These are phyloP conservation scores for Blastobotrys robertii DNA, from an alignment of 805 yeast species.

Conservation along the genomic window DNA sequence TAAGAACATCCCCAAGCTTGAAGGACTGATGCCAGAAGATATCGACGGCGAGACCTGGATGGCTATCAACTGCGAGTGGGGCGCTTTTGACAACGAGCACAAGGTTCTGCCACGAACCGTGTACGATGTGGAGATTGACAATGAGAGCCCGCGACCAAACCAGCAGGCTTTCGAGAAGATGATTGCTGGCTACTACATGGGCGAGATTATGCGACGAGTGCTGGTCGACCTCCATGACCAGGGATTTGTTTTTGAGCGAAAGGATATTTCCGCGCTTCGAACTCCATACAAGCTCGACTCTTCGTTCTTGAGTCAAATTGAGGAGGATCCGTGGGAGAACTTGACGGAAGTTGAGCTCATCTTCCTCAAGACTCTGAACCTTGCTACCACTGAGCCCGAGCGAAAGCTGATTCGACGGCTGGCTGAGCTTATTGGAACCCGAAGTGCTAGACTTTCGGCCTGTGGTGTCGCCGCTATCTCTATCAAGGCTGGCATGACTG, in stretches of 20 bases:
- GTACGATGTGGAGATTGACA: constrained; percentile 73
- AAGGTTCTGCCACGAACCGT: constrained; percentile 76
- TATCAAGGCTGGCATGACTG: constrained; percentile 63
- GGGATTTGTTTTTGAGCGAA: constrained; percentile 57
- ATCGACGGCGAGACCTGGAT: constrained; percentile 56
- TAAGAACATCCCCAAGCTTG: constrained; percentile 67
- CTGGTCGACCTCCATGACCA: constrained; percentile 60
- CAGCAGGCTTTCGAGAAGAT: constrained; percentile 94
- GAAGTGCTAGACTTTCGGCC: constrained; percentile 85
- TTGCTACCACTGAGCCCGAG: constrained; percentile 65
- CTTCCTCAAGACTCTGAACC: constrained; percentile 48
- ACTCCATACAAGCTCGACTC: constrained; percentile 75
- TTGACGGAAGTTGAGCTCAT: constrained; percentile 63
- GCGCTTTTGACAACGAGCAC: constrained; percentile 93
- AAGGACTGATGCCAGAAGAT: constrained; percentile 58
- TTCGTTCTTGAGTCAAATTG: constrained; percentile 76
- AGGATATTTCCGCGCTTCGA: constrained; percentile 55
- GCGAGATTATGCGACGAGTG: constrained; percentile 78
- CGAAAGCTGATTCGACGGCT: constrained; percentile 72
- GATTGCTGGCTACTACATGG: constrained; percentile 95
- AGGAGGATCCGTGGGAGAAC: constrained; percentile 82
- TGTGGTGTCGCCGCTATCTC: constrained; percentile 95
- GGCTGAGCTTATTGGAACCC: constrained; percentile 80
- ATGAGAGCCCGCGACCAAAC: constrained; percentile 87
- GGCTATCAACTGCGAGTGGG: constrained; percentile 98